Conservation (phyloP, 768 basidiomycete species). For the Tricholoma hemisulphureum region DNA sequence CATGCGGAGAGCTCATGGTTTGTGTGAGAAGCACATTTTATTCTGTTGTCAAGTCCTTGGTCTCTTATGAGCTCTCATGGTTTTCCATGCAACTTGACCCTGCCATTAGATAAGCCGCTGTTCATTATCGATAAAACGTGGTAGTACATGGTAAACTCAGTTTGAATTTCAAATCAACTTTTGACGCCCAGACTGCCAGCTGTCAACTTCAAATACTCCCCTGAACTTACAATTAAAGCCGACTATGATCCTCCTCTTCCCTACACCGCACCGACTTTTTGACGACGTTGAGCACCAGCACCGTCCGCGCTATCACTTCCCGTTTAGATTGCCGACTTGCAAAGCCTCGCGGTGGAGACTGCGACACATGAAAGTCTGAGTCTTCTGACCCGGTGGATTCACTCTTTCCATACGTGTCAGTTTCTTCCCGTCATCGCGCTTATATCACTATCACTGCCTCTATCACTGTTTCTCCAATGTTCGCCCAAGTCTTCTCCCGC, state of each 20-base stretch:
- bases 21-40: neutral
- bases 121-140: neutral
- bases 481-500: slow-evolving; percentile 29
- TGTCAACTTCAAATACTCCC: neutral
- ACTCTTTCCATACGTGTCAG: slow-evolving; percentile 4
- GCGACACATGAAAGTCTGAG: slow-evolving; percentile 14
- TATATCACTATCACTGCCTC: neutral
- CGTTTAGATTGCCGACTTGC: neutral
- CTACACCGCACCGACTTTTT: neutral
- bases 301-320: neutral
- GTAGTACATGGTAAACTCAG: no score
- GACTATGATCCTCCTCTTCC: neutral
- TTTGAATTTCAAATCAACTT: neutral
- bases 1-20: neutral
- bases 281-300: neutral
- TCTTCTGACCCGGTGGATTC: slow-evolving; percentile 16
- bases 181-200: neutral
- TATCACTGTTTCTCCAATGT: slow-evolving; percentile 20
- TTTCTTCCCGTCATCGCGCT: neutral
- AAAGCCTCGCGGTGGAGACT: slow-evolving; percentile 2
- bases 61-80: no score
- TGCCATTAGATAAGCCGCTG: neutral
- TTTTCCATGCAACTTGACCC: no score
- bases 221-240: neutral
- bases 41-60: no score